phyloP scores from a whole-genome alignment of 2,329 filamentous ascomycete species.

The Onygena corvina region DNA sequence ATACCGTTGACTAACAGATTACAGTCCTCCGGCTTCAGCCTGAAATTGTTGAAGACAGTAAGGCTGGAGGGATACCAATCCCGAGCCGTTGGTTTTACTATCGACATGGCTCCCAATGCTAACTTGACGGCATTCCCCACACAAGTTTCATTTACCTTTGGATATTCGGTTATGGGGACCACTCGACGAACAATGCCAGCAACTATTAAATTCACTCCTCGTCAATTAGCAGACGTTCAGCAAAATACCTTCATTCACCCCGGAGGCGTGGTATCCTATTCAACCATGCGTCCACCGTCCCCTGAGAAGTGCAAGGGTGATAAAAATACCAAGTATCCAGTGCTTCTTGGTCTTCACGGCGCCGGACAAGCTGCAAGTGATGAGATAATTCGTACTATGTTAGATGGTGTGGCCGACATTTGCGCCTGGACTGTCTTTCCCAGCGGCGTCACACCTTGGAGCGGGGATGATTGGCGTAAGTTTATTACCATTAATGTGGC shows the following conservation, averaged over 20 bases:
- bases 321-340: slow-evolving; percentile 28
- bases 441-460: slow-evolving; percentile 47
- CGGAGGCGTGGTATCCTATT: slow-evolving; percentile 44
- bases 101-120: slow-evolving; percentile 12
- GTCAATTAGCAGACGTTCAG: slow-evolving; percentile 33
- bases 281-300: slow-evolving; percentile 43
- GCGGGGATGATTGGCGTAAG: slow-evolving; percentile 49
- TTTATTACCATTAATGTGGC: background rate
- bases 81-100: slow-evolving; percentile 24
- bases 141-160: slow-evolving; percentile 16
- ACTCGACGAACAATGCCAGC: slow-evolving; percentile 14
- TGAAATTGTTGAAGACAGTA: slow-evolving; percentile 13
- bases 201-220: slow-evolving; percentile 15
- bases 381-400: slow-evolving; percentile 34
- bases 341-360: slow-evolving; percentile 44
- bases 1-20: background rate
- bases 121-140: background rate
- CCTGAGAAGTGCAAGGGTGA: slow-evolving; percentile 24
- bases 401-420: slow-evolving; percentile 41
- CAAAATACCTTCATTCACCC: slow-evolving; percentile 46
- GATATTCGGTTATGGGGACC: slow-evolving; percentile 12
- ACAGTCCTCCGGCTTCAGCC: background rate
- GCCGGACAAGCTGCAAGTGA: slow-evolving; percentile 46
- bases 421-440: slow-evolving; percentile 47
- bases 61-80: slow-evolving; percentile 25